These are phyloP conservation scores for Wallacemonas sp. DNA, from an alignment of 208 protist species.

Conservation along the genomic window DNA sequence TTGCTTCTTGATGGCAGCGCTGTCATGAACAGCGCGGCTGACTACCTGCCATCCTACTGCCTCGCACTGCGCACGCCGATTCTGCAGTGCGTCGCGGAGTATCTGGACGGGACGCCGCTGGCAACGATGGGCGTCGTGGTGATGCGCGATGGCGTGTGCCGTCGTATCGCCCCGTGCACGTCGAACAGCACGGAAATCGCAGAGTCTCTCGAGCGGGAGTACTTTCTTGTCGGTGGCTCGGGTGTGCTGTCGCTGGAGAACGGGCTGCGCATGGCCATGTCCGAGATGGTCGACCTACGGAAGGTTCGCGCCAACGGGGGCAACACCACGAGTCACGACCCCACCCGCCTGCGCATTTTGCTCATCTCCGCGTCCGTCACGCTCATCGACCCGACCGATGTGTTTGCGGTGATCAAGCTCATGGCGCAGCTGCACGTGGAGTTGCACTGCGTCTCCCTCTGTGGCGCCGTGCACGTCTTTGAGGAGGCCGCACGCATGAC, in stretches of 20 bases:
- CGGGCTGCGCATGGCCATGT: constrained; percentile 72
- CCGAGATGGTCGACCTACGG: constrained; percentile 76
- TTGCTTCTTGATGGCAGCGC: constrained; percentile 85
- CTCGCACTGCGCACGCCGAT: constrained; percentile 71
- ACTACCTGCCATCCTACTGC: constrained; percentile 85
- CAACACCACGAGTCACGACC: constrained; percentile 10
- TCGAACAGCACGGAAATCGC: constrained; percentile 68
- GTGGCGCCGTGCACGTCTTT: constrained; percentile 82
- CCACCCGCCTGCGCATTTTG: constrained; percentile 52
- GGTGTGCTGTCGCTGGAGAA: constrained; percentile 79
- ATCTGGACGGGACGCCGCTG: constrained; percentile 73
- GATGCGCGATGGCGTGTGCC: constrained; percentile 79
- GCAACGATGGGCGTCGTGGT: constrained; percentile 73
- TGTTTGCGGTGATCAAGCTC: constrained; percentile 60
- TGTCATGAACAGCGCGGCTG: constrained; percentile 75
- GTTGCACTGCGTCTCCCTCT: constrained; percentile 71
- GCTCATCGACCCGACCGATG: constrained; percentile 76
- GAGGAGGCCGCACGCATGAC: constrained; percentile 53
- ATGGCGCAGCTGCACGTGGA: constrained; percentile 44
- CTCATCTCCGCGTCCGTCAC: constrained; percentile 78
- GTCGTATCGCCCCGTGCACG: constrained; percentile 57
- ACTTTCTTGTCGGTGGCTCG: constrained; percentile 81
- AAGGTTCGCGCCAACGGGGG: constrained; percentile 22
- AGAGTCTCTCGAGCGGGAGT: constrained; percentile 66
- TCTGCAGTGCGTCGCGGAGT: constrained; percentile 49